Conservation (phyloP, 176 grass and related monocot species). For the Ensete ventricosum region DNA sequence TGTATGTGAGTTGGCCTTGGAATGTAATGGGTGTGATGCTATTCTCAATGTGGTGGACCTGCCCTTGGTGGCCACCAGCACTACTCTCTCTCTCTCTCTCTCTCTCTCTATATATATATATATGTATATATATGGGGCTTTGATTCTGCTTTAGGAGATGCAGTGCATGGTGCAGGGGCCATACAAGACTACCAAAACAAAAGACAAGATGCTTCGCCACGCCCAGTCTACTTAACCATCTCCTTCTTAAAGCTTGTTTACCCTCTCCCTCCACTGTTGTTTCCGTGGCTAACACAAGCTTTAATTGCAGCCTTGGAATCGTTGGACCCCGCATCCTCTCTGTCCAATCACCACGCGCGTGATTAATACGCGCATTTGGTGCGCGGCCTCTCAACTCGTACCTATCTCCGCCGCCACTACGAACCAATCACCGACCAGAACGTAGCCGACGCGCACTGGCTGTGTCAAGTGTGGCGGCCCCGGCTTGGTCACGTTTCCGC, state of each 20-base stretch:
- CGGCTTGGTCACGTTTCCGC: background rate
- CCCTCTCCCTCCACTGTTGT: background rate
- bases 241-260: background rate
- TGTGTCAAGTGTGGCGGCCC: background rate
- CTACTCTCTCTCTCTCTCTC: no score
- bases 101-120: no score
- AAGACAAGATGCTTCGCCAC: no score
- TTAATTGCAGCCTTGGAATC: background rate
- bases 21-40: no score
- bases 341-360: background rate
- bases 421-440: background rate
- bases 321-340: background rate
- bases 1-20: no score
- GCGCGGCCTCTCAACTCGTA: background rate
- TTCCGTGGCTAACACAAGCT: background rate
- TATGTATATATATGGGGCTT: no score
- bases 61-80: no score
- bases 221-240: no score
- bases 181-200: no score
- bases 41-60: no score
- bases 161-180: no score
- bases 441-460: background rate
- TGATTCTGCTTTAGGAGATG: no score
- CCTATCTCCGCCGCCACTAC: background rate
- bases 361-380: background rate